phyloP scores from a whole-genome alignment of 73 alveolate genomes.

The Paramecium caudatum region DNA sequence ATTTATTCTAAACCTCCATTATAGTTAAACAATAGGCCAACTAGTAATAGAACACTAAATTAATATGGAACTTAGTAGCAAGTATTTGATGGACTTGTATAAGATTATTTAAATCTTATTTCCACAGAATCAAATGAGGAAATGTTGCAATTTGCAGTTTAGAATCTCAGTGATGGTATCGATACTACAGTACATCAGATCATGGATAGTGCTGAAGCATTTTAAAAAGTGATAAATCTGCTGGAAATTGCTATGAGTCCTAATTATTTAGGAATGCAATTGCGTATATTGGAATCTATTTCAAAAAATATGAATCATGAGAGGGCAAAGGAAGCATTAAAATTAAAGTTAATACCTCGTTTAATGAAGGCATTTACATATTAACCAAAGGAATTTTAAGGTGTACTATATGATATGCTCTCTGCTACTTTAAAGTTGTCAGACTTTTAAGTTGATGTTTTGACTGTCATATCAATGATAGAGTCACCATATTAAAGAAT shows the following conservation, averaged over 20 bases:
- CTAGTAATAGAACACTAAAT: neutral
- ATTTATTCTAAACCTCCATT: neutral
- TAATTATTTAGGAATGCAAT: constrained; percentile 78
- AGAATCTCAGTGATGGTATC: constrained; percentile 82
- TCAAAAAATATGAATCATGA: constrained; percentile 83
- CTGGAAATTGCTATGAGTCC: constrained; percentile 83
- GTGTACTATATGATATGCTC: constrained; percentile 74
- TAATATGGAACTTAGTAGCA: constrained; percentile 16
- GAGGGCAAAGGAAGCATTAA: constrained; percentile 83
- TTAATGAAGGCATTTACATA: constrained; percentile 82
- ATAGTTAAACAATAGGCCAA: neutral
- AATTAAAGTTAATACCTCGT: constrained; percentile 80
- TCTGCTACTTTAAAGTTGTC: constrained; percentile 79
- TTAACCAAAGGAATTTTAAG: constrained; percentile 80
- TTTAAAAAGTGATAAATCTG: constrained; percentile 76
- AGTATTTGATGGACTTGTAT: constrained; percentile 72
- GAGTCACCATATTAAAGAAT: constrained; percentile 80
- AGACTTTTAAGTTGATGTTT: constrained; percentile 82
- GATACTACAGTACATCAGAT: constrained; percentile 81
- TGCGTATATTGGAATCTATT: constrained; percentile 77
- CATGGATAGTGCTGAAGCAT: constrained; percentile 83
- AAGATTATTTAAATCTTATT: constrained; percentile 85
- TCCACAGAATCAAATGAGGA: constrained; percentile 84
- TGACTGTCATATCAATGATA: constrained; percentile 81
- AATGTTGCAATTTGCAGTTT: constrained; percentile 85